Conservation (phyloP, 345 rosid genomes). For the Euphorbia tirucalli region DNA sequence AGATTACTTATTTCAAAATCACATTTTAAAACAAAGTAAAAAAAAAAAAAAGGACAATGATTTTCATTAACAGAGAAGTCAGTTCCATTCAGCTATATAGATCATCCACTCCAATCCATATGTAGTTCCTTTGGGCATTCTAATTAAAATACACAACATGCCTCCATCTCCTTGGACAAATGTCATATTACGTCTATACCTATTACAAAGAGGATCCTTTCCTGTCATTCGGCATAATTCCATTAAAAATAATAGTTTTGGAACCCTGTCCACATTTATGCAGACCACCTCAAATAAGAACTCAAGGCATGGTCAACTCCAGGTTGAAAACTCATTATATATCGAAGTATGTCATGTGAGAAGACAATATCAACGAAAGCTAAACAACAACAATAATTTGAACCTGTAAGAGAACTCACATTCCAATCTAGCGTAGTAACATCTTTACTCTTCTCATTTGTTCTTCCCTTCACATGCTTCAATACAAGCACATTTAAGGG, state of each 20-base stretch:
- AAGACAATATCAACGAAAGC: neutral
- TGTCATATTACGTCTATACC: no score
- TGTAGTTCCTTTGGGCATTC: neutral
- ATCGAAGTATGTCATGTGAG: neutral
- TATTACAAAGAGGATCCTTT: neutral
- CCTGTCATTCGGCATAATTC: neutral
- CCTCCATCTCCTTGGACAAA: neutral
- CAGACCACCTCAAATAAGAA: no score
- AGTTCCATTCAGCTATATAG: no score
- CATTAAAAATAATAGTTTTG: neutral
- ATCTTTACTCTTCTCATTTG: slow-evolving; percentile 97
- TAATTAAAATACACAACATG: neutral
- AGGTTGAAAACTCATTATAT: neutral
- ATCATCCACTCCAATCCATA: neutral
- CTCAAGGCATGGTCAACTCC: neutral
- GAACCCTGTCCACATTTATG: neutral
- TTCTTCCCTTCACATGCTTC: slow-evolving; percentile 93
- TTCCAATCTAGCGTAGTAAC: slow-evolving; percentile 99
- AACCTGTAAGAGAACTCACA: slow-evolving; percentile 49
- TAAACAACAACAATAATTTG: neutral
- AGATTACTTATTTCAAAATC: neutral
- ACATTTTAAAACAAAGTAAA: neutral
- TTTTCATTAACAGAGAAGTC: neutral
- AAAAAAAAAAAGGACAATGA: no score
- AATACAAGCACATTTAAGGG: slow-evolving; percentile 59